Percentiles rank a stretch among this genome's conserved stretches.
These are phyloP conservation scores for Crucihimalaya himalaica DNA, from an alignment of 345 rosid genomes.

Conservation along the genomic window DNA sequence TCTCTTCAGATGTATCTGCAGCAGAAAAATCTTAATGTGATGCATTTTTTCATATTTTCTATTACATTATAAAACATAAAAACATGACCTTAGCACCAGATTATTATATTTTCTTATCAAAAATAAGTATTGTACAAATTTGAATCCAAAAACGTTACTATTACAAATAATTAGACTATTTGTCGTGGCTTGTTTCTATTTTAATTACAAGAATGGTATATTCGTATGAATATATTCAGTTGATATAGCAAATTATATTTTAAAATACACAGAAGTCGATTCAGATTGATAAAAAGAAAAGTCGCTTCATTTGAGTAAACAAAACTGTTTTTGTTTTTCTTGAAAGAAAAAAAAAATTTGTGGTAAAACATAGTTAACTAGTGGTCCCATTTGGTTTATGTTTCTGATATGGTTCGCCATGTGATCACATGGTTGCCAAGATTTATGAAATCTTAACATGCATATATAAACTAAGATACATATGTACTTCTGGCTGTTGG, in stretches of 20 bases:
- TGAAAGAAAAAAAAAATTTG: neutral
- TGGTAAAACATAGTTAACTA: conserved; percentile 3
- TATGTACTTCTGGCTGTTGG: neutral
- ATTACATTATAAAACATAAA: neutral
- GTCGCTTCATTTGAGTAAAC: conserved; percentile 10
- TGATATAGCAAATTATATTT: neutral
- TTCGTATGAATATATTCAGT: neutral
- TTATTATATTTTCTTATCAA: neutral
- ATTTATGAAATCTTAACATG: conserved; percentile 8
- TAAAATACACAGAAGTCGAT: neutral
- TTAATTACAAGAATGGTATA: neutral
- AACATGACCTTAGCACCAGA: neutral
- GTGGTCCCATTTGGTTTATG: conserved; percentile 27
- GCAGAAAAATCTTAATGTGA: neutral
- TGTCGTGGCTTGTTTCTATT: neutral
- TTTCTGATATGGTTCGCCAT: conserved; percentile 19
- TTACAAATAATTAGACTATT: neutral
- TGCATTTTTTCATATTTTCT: neutral
- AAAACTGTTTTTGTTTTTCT: conserved; percentile 18
- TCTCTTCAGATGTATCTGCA: neutral
- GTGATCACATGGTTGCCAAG: conserved; percentile 38
- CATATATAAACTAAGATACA: neutral
- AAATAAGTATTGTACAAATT: too few relatives aligned
- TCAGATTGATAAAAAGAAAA: neutral
- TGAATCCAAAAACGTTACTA: neutral